Conservation (phyloP, 768 basidiomycete genomes). For the Leucosporidium creatinivorum region DNA sequence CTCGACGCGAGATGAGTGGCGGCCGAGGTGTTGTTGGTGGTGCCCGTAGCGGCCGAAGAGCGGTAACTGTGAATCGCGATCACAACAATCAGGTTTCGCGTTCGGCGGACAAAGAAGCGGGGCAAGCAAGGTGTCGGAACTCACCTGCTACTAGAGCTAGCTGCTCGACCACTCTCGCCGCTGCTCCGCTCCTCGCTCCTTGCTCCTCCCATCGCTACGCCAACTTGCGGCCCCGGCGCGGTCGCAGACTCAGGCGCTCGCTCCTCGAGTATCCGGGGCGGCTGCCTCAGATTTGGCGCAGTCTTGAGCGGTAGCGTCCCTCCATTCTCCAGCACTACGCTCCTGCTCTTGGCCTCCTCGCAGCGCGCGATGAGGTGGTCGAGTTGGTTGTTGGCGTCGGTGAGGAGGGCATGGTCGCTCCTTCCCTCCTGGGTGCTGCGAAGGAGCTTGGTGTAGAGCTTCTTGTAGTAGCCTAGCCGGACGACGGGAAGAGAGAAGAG, state of each 20-base stretch:
- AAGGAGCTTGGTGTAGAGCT: slow-evolving; percentile 73
- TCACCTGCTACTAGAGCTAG: slow-evolving; percentile 19
- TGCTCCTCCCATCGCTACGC: neutral
- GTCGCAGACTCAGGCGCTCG: slow-evolving; percentile 14
- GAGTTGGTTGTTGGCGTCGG: slow-evolving; percentile 71
- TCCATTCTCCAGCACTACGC: neutral
- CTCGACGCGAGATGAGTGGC: slow-evolving; percentile 44
- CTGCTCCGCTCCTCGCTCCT: slow-evolving; percentile 1
- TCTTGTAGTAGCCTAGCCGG: slow-evolving; percentile 84
- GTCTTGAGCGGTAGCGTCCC: no score
- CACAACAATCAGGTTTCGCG: neutral
- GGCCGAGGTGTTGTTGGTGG: slow-evolving; percentile 33
- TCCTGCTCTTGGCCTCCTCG: slow-evolving; percentile 15
- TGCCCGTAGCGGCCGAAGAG: slow-evolving; percentile 24
- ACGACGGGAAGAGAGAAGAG: slow-evolving; percentile 79
- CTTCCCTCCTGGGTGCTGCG: slow-evolving; percentile 78
- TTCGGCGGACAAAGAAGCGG: neutral
- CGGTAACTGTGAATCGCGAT: slow-evolving; percentile 1
- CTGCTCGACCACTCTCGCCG: slow-evolving; percentile 1
- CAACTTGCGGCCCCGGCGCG: neutral
- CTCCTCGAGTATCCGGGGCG: neutral
- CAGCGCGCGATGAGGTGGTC: slow-evolving; percentile 58
- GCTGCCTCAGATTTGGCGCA: neutral
- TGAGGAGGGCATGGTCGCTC: slow-evolving; percentile 74
- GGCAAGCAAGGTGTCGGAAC: neutral